Evolutionary conservation across 345 rosid species (phyloP).

Genomic region (Abelmoschus esculentus): DNA sequence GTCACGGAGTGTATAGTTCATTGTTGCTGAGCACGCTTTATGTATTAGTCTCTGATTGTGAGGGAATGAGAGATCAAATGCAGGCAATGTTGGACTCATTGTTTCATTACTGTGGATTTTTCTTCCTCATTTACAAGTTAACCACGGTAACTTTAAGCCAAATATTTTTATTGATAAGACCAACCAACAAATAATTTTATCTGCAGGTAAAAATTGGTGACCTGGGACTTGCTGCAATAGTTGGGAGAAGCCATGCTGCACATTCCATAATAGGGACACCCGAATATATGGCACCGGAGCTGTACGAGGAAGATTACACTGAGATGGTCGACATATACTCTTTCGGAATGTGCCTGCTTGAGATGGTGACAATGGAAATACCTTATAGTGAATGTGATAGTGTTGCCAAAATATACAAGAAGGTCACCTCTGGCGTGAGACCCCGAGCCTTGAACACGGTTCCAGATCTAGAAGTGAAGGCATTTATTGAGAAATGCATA

Average conservation of each 20-base stretch:
- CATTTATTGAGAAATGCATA: conserved; percentile 55
- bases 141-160: not conserved
- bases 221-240: conserved; percentile 56
- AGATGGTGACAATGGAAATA: conserved; percentile 62
- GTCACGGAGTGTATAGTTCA: not conserved
- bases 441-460: conserved; percentile 46
- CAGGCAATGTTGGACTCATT: not conserved
- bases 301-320: conserved; percentile 67
- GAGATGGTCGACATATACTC: conserved; percentile 65
- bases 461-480: conserved; percentile 45
- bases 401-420: conserved; percentile 64
- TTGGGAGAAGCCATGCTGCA: conserved; percentile 53
- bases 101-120: not conserved
- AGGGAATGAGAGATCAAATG: not conserved
- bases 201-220: conserved; percentile 61
- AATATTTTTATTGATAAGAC: not conserved
- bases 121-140: not conserved
- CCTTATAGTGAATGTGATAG: conserved; percentile 65
- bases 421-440: conserved; percentile 48
- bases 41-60: conserved; percentile 1
- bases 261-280: conserved; percentile 63
- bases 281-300: conserved; percentile 69
- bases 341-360: conserved; percentile 61
- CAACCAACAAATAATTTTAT: not conserved
- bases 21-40: not conserved